Percentiles rank a stretch among this genome's conserved stretches.
These are phyloP conservation scores for Pugionium dolabratum DNA, from an alignment of 345 rosid species.

Conservation along the genomic window DNA sequence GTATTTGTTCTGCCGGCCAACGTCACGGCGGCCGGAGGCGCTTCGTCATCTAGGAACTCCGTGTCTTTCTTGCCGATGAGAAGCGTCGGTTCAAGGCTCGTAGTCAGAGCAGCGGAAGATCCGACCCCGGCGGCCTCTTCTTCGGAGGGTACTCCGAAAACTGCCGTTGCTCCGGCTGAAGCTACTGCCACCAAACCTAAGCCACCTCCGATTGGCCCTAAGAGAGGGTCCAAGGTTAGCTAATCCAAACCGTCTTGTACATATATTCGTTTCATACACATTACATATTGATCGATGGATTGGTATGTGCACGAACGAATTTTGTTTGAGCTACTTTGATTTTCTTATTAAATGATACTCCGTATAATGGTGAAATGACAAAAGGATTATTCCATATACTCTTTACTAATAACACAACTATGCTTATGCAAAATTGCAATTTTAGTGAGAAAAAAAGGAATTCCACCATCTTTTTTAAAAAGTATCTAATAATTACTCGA, in stretches of 20 bases:
- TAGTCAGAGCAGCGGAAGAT: conserved; percentile 67
- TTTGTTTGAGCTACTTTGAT: background rate
- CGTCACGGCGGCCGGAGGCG: conserved; percentile 37
- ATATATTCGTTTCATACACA: background rate
- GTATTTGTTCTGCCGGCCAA: conserved; percentile 56
- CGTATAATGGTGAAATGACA: background rate
- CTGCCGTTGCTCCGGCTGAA: conserved; percentile 42
- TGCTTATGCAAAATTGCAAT: background rate
- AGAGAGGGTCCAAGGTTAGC: conserved; percentile 90
- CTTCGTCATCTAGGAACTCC: conserved; percentile 48
- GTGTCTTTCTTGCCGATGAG: conserved; percentile 51
- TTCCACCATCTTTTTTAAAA: background rate
- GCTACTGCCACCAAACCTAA: conserved; percentile 61
- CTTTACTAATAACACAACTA: background rate
- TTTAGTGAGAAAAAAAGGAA: background rate
- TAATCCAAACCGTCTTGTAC: conserved; percentile 1
- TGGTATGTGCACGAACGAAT: background rate
- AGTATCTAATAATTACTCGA: background rate
- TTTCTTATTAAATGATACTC: background rate
- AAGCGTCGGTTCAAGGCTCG: conserved; percentile 50
- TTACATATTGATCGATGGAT: background rate
- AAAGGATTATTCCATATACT: background rate
- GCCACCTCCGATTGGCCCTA: conserved; percentile 84
- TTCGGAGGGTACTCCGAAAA: conserved; percentile 36
- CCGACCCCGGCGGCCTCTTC: conserved; percentile 48